Conservation (phyloP, 2,329 filamentous ascomycete genomes). For the Chaetomiaceae sp. region DNA sequence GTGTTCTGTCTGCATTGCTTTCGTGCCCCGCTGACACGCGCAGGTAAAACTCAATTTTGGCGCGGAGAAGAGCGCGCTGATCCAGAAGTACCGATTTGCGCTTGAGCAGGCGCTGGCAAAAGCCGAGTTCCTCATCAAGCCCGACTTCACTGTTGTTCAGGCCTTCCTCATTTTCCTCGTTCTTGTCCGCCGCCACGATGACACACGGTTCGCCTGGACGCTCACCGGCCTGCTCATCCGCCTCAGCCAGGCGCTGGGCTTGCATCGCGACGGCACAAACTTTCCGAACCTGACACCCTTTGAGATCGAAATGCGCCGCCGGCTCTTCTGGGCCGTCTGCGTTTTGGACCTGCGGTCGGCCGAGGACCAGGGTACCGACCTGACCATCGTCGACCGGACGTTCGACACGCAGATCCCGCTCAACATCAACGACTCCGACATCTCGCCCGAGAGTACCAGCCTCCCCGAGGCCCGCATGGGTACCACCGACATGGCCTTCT, state of each 20-base stretch:
- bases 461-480: conserved; percentile 43
- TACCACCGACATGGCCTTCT: conserved; percentile 47
- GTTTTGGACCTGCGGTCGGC: conserved; percentile 55
- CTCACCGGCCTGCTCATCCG: conserved; percentile 56
- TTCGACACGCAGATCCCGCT: conserved; percentile 50
- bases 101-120: conserved; percentile 55
- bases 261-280: conserved; percentile 51
- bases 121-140: conserved; percentile 54
- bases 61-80: conserved; percentile 40
- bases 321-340: conserved; percentile 57
- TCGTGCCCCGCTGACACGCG: neutral
- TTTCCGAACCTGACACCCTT: conserved; percentile 50
- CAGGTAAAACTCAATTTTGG: conserved; percentile 48
- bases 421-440: conserved; percentile 52
- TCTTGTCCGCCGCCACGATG: conserved; percentile 45
- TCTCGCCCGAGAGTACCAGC: conserved; percentile 41
- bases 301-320: conserved; percentile 56
- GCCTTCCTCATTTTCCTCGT: conserved; percentile 55
- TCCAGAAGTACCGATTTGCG: conserved; percentile 45
- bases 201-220: conserved; percentile 54
- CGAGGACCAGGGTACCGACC: conserved; percentile 51
- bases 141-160: conserved; percentile 55
- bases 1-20: neutral
- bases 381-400: conserved; percentile 39
- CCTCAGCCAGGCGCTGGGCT: conserved; percentile 47